phyloP scores from a whole-genome alignment of 129 eudicot species.

The Rutidosis leptorrhynchoides region DNA sequence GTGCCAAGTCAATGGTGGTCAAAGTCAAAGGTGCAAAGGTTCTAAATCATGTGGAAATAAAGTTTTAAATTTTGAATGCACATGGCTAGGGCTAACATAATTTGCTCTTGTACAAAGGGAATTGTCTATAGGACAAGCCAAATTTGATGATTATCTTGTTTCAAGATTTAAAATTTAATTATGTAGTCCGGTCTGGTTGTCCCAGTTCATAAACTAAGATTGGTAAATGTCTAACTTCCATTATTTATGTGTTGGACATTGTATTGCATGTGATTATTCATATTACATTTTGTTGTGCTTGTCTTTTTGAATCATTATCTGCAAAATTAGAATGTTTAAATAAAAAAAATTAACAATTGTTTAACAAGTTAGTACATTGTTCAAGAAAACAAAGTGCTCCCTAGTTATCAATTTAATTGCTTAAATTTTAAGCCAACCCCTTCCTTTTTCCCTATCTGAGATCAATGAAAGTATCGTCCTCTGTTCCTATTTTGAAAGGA shows the following conservation, averaged over 20 bases:
- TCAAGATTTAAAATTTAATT: slow-evolving; percentile 15
- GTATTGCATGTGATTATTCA: slow-evolving; percentile 28
- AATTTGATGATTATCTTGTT: slow-evolving; percentile 24
- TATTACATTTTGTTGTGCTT: slow-evolving; percentile 1
- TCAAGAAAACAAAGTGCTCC: too few species aligned
- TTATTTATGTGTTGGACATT: slow-evolving; percentile 17
- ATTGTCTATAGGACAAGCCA: slow-evolving; percentile 26
- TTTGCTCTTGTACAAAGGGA: slow-evolving; percentile 38
- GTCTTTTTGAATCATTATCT: neutral
- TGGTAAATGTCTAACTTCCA: slow-evolving; percentile 33
- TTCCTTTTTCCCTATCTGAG: too few species aligned
- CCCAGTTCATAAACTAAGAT: slow-evolving; percentile 27
- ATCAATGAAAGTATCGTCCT: too few species aligned
- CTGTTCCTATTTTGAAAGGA: too few species aligned
- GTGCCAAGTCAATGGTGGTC: slow-evolving; percentile 24
- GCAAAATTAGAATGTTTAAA: neutral
- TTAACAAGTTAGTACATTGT: too few species aligned
- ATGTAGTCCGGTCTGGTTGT: slow-evolving; percentile 7
- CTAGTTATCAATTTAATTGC: too few species aligned
- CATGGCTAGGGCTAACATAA: slow-evolving; percentile 29
- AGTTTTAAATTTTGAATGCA: slow-evolving; percentile 29
- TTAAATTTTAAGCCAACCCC: too few species aligned
- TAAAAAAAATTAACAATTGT: too few species aligned
- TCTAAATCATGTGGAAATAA: slow-evolving; percentile 2
- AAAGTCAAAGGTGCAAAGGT: slow-evolving; percentile 25